Base-by-base conservation (phyloP, 2,329 filamentous ascomycete species). In the Byssochlamys sp. region DNA sequence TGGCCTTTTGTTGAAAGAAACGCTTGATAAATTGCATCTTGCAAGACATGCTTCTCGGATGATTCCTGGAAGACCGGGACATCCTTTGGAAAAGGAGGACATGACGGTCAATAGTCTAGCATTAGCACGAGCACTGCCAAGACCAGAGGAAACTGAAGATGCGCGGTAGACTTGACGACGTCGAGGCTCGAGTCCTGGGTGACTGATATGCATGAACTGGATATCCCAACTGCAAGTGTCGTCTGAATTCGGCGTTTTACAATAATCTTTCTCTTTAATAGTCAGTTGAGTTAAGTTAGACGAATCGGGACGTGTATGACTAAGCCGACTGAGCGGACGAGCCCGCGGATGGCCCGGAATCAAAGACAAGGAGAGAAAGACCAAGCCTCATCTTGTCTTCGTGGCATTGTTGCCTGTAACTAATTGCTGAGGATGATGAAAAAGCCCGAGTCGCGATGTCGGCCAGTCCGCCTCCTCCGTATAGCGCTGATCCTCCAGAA, bases 401-500 rank as follows among this genome's bases (percentile, higher is more conserved):
- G 3, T 12, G 10, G 31, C 10, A 7, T 7, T 33, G 14, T 33
- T 19, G 19, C 31, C 14, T 7, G 14, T 9, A 33, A 33, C 10
- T 45, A 19, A 31, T 10, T 45, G 39, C 19, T 10, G n/a, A 10
- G 19, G 39, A 45, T 45, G 39, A 45, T 19, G 39, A 45, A n/a
- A 45, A n/a, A 45, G n/a, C 4, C 19, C 39, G 3, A 6, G 39
- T 7, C 39, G 39, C n/a, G 39, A 45, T 45, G 39, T 10, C 39
- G 39, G 39, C 5, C n/a, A 24, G 39, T 45, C 39, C 39, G 39
- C 39, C 39, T 19, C 39, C 39, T 4, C 39, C 39, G n/a, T 45
- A 24, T 45, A 24, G 39, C n/a, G n/a, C n/a, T 19, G 39, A 24
- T 19, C 57, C 58, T 7, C 49, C 59, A 14, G 61, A 64, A 55